Base-by-base conservation (phyloP, 176 grass and related monocot species). In the Juncus inflexus region DNA sequence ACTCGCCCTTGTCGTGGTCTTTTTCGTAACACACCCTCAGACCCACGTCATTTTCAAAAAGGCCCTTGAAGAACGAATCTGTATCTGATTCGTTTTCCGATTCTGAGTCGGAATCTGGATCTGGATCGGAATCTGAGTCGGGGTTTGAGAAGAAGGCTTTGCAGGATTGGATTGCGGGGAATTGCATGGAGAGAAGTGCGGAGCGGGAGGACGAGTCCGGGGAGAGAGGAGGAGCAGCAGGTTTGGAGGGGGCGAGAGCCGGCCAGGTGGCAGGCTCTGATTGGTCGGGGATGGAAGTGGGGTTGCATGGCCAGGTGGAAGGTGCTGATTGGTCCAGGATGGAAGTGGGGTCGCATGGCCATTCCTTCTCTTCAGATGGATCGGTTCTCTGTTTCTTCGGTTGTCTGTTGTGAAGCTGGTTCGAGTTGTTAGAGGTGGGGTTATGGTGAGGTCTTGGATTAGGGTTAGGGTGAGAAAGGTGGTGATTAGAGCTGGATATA, bases 21-120 rank as follows among this genome's bases (percentile, higher is more conserved):
- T 65, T 69, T 80, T 87, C 76, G 69, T 96, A 96, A 78, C 82
- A 79, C 16, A 58, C 72, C 50, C 19, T 35, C 14, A 87, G 69
- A 76, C 5, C 65, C n/a, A 50, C 69, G 47, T 76, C 70, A 38
- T 69, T 73, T 79, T 73, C 65, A 70, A 84, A 83, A 52, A 86
- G 9, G 6, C 19, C 61, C 4, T 54, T 49, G 78, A 84, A 81
- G 41, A 79, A 77, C 16, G 3, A 55, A 15, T 57, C 65, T 37
- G 60, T 67, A 5, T 40, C 63, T 1, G 78, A 69, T 12, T 87
- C 69, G 8, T 35, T 58, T 7, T 50, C 67, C 7, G 61, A 14
- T 3, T 81, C 74, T 2, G 73, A 66, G 57, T 84, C 83, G 7
- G 73, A 62, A 4, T 80, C 78, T 10, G 50, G 68, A 0, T 78